Conservation (phyloP, 2,329 filamentous ascomycete genomes). For the Plectosphaerella cucumerina region DNA sequence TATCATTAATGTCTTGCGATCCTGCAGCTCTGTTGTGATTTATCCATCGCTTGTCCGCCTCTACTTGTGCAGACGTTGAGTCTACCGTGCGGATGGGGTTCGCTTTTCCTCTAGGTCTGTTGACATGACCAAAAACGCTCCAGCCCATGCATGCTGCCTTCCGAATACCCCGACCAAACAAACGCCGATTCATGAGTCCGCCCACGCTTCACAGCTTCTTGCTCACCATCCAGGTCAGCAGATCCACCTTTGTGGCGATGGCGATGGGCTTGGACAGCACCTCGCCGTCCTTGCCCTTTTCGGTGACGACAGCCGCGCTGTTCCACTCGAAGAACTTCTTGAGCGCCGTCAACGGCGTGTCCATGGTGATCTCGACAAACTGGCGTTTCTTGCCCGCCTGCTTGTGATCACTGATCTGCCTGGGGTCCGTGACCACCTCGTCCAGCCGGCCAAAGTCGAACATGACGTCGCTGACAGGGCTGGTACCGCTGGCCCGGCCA, state of each 20-base stretch:
- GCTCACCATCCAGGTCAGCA: constrained; percentile 87
- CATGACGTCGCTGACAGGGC: constrained; percentile 83
- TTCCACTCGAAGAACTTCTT: constrained; percentile 99
- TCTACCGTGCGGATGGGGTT: constrained; percentile 22
- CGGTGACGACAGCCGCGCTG: constrained; percentile 89
- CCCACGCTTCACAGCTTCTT: constrained; percentile 28
- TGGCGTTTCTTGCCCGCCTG: constrained; percentile 48
- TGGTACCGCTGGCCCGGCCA: constrained; percentile 70
- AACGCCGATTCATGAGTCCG: constrained; percentile 8
- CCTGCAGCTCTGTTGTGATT: not conserved
- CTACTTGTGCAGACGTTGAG: constrained; percentile 33
- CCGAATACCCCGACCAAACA: constrained; percentile 8
- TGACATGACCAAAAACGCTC: constrained; percentile 12
- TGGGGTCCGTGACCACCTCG: constrained; percentile 86
- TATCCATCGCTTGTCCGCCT: not conserved
- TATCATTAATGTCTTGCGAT: too few relatives aligned
- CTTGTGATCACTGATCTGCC: constrained; percentile 44
- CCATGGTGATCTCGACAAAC: constrained; percentile 91
- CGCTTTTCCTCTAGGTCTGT: constrained; percentile 9
- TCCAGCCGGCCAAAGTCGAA: constrained; percentile 88
- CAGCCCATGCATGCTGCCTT: constrained; percentile 3
- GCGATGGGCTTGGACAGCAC: constrained; percentile 74
- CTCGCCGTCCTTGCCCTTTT: constrained; percentile 54
- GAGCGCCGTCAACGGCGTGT: constrained; percentile 78
- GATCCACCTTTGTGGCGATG: constrained; percentile 93